Evolutionary conservation across 257 asterid species (phyloP), one percentile per base, ranked within the genome.

Genomic region (Galeopsis tetrahit): DNA sequence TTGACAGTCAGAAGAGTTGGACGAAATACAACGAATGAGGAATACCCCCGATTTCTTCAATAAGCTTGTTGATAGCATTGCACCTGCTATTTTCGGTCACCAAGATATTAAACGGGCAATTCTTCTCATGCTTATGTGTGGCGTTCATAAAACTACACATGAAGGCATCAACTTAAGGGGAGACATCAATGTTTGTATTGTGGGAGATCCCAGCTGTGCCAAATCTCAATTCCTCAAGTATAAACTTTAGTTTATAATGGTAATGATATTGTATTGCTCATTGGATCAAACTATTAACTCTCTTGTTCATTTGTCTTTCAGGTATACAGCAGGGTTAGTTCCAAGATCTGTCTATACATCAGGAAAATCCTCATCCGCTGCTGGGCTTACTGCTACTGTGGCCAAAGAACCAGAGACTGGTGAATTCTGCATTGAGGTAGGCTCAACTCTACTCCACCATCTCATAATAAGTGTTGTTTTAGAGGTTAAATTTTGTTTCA

Each of bases 321-420:
- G 99, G 85, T 95, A 92, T 71, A 82, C 98, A 52, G 58, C 96
- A 10, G 93, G 96, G 70, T 82, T 95, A 63, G 98, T 92, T 76
- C 90, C 99, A 72, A 86, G 98, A 78, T 95, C 98, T 71, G 98
- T 95, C 78, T 95, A 95, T 71, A 95, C 99, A 69, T 95, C 99
- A 59, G 99, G 99, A 40, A 95, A 95, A 73, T 95, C 97, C 60
- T 95, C 99, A 63, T 95, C 99, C 36, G 99, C 99, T 66, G 99
- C 99, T 61, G 98, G 98, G 69, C 87, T 95, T 76, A 95, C 99
- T 31, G 99, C 98, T 76, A 90, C 99, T 44, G 99, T 95, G 62
- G 99, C 98, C 78, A 95, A 95, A 87, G 99, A 95, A 78, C 98
- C 99, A 49, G 99, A 95, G 81, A 95, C 98, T 57, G 98, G 99